Evolutionary conservation across 2,329 filamentous ascomycete species (phyloP).

Genomic region (Beauveria sp.): DNA sequence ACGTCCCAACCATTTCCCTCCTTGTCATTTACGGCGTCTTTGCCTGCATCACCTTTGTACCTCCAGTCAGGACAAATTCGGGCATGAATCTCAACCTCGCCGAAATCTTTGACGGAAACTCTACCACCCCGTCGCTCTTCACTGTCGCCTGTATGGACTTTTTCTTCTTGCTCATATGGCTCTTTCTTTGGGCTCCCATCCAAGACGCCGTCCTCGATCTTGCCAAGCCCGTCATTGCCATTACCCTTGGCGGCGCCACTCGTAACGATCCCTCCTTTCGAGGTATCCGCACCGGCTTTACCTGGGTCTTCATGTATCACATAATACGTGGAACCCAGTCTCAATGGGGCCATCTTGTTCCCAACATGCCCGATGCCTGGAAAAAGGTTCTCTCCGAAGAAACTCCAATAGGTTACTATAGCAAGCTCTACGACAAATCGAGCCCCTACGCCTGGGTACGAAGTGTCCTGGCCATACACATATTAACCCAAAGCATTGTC

Average conservation of each 20-base stretch:
- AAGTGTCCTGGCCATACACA: constrained; percentile 65
- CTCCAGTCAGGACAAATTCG: constrained; percentile 69
- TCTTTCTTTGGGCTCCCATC: constrained; percentile 78
- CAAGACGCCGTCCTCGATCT: constrained; percentile 85
- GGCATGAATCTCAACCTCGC: constrained; percentile 75
- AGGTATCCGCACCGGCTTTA: constrained; percentile 63
- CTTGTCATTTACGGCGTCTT: constrained; percentile 89
- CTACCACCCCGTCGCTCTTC: constrained; percentile 76
- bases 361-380: constrained; percentile 39
- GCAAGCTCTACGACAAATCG: constrained; percentile 49
- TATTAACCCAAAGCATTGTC: constrained; percentile 64
- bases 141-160: constrained; percentile 80
- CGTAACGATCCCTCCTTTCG: constrained; percentile 61
- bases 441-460: constrained; percentile 58
- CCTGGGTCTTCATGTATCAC: constrained; percentile 55
- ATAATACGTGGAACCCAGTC: constrained; percentile 40
- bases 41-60: constrained; percentile 85
- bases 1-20: constrained; percentile 79
- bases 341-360: constrained; percentile 39
- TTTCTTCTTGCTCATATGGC: constrained; percentile 75
- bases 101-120: constrained; percentile 83
- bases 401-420: constrained; percentile 32
- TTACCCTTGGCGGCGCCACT: constrained; percentile 74
- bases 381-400: constrained; percentile 17
- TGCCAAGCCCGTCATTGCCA: constrained; percentile 86